A percentile compares a stretch with the other conserved stretches of the same genome.
phyloP scores from a whole-genome alignment of 352 stramenopile genomes.

The Phytophthora nicotianae region DNA sequence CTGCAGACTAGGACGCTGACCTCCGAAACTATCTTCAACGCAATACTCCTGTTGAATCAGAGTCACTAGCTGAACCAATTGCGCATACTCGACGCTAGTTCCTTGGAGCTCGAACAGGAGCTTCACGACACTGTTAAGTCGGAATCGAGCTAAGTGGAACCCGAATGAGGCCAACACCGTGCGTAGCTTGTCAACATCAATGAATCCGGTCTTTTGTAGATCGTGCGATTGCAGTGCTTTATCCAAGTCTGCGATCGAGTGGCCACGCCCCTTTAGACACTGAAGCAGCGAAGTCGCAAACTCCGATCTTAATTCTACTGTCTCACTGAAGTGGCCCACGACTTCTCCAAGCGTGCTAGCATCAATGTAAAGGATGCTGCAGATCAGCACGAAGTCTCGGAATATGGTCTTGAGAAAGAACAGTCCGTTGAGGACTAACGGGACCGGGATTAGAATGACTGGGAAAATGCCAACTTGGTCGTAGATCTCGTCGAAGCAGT shows the following conservation, averaged over 20 bases:
- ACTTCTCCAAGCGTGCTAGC: slow-evolving; percentile 49
- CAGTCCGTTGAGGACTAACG: slow-evolving; percentile 55
- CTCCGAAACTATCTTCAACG: slow-evolving; percentile 7
- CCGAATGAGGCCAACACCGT: slow-evolving; percentile 42
- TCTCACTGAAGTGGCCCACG: slow-evolving; percentile 62
- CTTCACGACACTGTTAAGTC: slow-evolving; percentile 62
- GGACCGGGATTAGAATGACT: slow-evolving; percentile 38
- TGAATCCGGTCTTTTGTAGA: slow-evolving; percentile 18
- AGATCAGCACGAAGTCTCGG: slow-evolving; percentile 63
- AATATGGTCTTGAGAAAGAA: slow-evolving; percentile 62
- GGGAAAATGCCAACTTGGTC: slow-evolving; percentile 26
- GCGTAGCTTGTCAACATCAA: slow-evolving; percentile 51
- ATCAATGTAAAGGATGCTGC: slow-evolving; percentile 54
- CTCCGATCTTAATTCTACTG: slow-evolving; percentile 53
- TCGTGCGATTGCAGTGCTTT: slow-evolving; percentile 33
- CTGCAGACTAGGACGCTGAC: slow-evolving; percentile 4
- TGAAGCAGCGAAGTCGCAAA: slow-evolving; percentile 39
- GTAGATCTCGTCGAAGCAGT: slow-evolving; percentile 44
- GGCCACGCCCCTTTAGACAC: slow-evolving; percentile 23
- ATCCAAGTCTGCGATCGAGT: slow-evolving; percentile 38
- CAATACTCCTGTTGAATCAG: slow-evolving; percentile 22
- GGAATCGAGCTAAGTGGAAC: slow-evolving; percentile 57
- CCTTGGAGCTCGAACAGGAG: slow-evolving; percentile 55
- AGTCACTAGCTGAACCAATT: slow-evolving; percentile 45
- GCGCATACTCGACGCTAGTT: slow-evolving; percentile 49